phyloP scores from a whole-genome alignment of 768 basidiomycete species.

The Auriculariales sp. region DNA sequence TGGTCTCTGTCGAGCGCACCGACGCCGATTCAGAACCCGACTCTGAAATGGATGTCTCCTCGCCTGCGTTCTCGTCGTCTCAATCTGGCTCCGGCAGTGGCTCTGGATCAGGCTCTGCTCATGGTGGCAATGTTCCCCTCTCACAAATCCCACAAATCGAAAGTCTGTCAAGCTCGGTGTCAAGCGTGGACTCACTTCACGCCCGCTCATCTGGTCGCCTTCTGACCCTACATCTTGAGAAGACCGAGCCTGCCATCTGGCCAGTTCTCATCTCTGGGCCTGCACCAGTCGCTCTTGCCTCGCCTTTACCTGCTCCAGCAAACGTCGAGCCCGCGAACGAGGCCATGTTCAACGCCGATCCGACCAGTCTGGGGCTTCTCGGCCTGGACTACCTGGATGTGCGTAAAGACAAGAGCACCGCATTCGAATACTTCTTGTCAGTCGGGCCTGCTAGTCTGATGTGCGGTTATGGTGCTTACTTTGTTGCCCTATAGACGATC shows the following conservation, averaged over 20 bases:
- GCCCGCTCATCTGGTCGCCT: slow-evolving; percentile 32
- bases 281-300: slow-evolving; percentile 45
- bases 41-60: slow-evolving; percentile 32
- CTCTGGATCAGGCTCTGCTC: slow-evolving; percentile 23
- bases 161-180: slow-evolving; percentile 49
- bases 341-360: slow-evolving; percentile 70
- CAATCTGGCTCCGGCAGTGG: slow-evolving; percentile 27
- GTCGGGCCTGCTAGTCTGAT: slow-evolving; percentile 14
- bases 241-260: slow-evolving; percentile 69
- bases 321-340: slow-evolving; percentile 36
- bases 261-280: slow-evolving; percentile 68
- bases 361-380: slow-evolving; percentile 61
- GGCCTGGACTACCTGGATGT: slow-evolving; percentile 64
- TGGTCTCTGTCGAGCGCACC: slow-evolving; percentile 67
- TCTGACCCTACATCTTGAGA: slow-evolving; percentile 68
- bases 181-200: slow-evolving; percentile 61
- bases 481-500: slow-evolving; percentile 39
- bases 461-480: neutral
- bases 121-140: slow-evolving; percentile 8
- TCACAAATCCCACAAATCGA: slow-evolving; percentile 6
- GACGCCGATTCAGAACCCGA: slow-evolving; percentile 59
- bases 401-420: slow-evolving; percentile 56
- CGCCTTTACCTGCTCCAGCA: slow-evolving; percentile 33
- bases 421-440: slow-evolving; percentile 70
- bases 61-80: slow-evolving; percentile 50